A percentile compares a stretch with the other conserved stretches of the same genome.
Conservation (phyloP, 164 flowering plant genomes). For the Kalanchoe fedtschenkoi region DNA sequence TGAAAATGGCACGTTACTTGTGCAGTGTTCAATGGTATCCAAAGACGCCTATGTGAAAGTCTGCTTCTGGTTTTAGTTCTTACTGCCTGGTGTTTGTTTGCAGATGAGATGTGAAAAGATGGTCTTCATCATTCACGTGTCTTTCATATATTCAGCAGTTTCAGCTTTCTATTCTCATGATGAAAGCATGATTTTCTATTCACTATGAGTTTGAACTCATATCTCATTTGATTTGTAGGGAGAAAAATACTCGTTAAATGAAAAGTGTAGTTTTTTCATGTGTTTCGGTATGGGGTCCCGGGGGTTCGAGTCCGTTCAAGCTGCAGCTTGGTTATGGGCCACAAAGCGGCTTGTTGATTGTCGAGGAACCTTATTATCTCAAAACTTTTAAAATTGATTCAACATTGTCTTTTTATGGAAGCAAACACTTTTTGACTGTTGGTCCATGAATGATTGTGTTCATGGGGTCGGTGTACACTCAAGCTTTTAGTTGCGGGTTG, state of each 20-base stretch:
- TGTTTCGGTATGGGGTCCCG: not conserved
- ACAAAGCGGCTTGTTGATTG: not conserved
- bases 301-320: not conserved
- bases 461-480: not conserved
- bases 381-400: not conserved
- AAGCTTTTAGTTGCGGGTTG: not conserved
- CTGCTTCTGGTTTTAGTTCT: not conserved
- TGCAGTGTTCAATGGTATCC: not conserved
- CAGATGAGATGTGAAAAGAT: not conserved
- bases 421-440: not conserved
- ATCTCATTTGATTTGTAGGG: no score
- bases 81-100: not conserved
- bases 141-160: no score
- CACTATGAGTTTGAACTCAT: no score
- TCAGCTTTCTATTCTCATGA: no score
- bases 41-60: not conserved
- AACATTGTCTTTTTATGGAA: not conserved
- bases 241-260: not conserved
- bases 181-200: not conserved
- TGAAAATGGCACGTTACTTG: not conserved
- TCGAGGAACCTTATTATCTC: not conserved
- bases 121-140: not conserved
- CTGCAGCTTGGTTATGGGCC: not conserved
- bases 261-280: no score
- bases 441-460: not conserved